Percentiles rank a stretch among this genome's conserved stretches.
Conservation (phyloP, 306 rosid species). For the Medicago lupulina region DNA sequence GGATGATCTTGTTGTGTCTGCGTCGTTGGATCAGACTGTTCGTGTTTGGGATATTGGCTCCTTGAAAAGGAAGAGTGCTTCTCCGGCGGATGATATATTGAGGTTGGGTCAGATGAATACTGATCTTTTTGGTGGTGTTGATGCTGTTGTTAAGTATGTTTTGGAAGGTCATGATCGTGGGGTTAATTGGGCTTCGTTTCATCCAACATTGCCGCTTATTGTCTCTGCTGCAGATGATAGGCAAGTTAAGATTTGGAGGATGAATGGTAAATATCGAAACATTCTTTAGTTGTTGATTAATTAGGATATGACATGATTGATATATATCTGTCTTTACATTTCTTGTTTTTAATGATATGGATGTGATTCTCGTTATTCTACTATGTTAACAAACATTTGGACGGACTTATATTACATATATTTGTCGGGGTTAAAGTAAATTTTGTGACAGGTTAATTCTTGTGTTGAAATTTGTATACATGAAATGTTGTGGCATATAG, state of each 20-base stretch:
- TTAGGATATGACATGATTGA: not conserved
- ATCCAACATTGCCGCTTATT: slow-evolving; percentile 87
- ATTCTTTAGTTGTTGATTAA: not conserved
- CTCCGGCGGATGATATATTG: slow-evolving; percentile 87
- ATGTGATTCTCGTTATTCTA: too few species aligned
- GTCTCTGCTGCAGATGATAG: slow-evolving; percentile 98
- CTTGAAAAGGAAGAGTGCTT: slow-evolving; percentile 76
- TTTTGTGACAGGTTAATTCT: too few species aligned
- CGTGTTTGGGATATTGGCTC: slow-evolving; percentile 98
- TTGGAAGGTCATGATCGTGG: slow-evolving; percentile 99
- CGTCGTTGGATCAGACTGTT: slow-evolving; percentile 92
- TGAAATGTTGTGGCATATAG: not conserved
- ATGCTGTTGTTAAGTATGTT: slow-evolving; percentile 93
- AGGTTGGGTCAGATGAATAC: slow-evolving; percentile 92
- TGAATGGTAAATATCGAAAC: slow-evolving; percentile 71
- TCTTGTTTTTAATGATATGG: too few species aligned
- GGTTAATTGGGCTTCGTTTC: slow-evolving; percentile 96
- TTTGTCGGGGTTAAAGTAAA: too few species aligned
- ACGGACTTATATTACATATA: too few species aligned
- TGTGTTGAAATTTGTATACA: too few species aligned
- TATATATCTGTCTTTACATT: not conserved
- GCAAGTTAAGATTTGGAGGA: slow-evolving; percentile 93
- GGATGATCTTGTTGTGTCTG: slow-evolving; percentile 91
- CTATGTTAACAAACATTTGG: too few species aligned
- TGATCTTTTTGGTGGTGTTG: slow-evolving; percentile 94